These are phyloP conservation scores for Pichia sp. DNA, from an alignment of 1,139 yeast genomes.

Conservation along the genomic window DNA sequence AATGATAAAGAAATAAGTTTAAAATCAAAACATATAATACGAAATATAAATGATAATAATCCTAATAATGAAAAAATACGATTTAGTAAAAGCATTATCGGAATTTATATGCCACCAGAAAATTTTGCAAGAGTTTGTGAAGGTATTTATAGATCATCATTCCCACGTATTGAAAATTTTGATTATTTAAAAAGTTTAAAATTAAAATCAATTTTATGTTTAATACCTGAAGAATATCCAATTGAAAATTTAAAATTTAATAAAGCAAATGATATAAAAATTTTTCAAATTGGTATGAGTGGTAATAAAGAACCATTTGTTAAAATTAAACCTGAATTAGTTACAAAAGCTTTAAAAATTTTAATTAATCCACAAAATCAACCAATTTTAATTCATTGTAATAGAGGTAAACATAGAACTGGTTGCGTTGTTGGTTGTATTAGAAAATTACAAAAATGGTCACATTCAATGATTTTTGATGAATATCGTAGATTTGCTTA, in stretches of 20 bases:
- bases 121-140: slow-evolving; percentile 83
- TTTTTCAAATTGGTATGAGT: slow-evolving; percentile 86
- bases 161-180: slow-evolving; percentile 82
- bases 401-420: slow-evolving; percentile 92
- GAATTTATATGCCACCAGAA: slow-evolving; percentile 61
- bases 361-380: slow-evolving; percentile 81
- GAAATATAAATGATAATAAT: slow-evolving; percentile 4
- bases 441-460: slow-evolving; percentile 84
- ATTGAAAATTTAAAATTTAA: slow-evolving; percentile 63
- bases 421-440: slow-evolving; percentile 94
- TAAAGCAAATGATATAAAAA: slow-evolving; percentile 49
- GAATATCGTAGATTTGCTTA: slow-evolving; percentile 91
- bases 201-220: slow-evolving; percentile 69
- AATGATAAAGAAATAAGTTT: not conserved
- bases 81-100: slow-evolving; percentile 10
- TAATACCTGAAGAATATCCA: slow-evolving; percentile 91
- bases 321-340: slow-evolving; percentile 66
- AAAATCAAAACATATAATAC: slow-evolving; percentile 2
- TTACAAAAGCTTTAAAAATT: slow-evolving; percentile 75
- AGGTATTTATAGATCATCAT: slow-evolving; percentile 76
- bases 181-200: slow-evolving; percentile 52
- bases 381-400: slow-evolving; percentile 88
- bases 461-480: slow-evolving; percentile 85
- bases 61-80: slow-evolving; percentile 5
- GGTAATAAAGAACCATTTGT: slow-evolving; percentile 97